phyloP scores from a whole-genome alignment of 257 asterid species.

The Thymus quinquecostatus region DNA sequence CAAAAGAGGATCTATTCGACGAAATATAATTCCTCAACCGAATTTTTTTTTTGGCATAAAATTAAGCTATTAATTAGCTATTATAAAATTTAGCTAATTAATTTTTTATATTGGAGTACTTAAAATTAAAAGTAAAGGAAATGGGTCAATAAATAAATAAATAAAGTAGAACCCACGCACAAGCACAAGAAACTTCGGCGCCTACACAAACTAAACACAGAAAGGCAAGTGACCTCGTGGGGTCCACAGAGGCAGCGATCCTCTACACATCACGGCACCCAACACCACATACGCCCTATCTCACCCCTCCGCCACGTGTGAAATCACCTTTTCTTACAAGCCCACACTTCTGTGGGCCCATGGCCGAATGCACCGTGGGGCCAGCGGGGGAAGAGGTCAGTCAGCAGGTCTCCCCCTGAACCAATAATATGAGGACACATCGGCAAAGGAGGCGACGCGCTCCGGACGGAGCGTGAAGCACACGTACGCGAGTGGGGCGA shows the following conservation, averaged over 20 bases:
- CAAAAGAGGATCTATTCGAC: no score
- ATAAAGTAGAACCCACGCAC: constrained; percentile 16
- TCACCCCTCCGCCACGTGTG: constrained; percentile 27
- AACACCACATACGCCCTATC: constrained; percentile 11
- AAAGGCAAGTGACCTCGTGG: constrained; percentile 15
- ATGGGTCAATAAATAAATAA: background rate
- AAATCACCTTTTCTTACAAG: background rate
- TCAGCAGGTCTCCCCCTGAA: constrained; percentile 16
- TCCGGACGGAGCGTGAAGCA: constrained; percentile 21
- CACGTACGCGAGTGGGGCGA: constrained; percentile 27
- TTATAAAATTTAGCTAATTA: no score
- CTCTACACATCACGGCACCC: constrained; percentile 14
- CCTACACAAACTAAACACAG: constrained; percentile 1
- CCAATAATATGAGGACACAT: constrained; percentile 3
- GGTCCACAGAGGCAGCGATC: constrained; percentile 19
- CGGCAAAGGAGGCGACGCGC: constrained; percentile 12
- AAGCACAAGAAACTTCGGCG: constrained; percentile 6
- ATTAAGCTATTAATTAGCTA: no score
- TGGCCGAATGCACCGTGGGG: constrained; percentile 5
- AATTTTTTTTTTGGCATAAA: no score
- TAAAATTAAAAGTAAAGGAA: background rate
- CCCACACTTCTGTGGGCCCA: background rate
- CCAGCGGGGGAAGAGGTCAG: background rate
- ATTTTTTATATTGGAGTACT: background rate
- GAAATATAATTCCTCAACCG: no score